Conservation (phyloP, 1,284 basidiomycete species). For the Tylopilus sp. region DNA sequence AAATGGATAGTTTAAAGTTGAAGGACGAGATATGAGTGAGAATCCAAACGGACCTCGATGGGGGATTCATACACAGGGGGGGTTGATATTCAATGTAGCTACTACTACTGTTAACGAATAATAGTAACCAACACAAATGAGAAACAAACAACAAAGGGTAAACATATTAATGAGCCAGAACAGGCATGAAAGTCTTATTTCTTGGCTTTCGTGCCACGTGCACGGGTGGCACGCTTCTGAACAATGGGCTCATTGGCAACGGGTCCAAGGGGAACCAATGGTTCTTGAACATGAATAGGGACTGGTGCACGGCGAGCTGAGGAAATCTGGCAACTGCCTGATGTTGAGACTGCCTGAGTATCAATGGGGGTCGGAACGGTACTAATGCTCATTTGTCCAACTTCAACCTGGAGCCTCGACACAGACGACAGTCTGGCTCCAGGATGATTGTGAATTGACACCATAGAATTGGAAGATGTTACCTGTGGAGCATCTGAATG, state of each 20-base stretch:
- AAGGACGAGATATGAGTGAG: too few relatives aligned
- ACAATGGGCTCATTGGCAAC: not conserved
- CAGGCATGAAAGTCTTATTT: too few relatives aligned
- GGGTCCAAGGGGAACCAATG: not conserved
- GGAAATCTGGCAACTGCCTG: not conserved
- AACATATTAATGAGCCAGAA: too few relatives aligned
- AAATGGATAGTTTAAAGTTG: too few relatives aligned
- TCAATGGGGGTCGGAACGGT: too few relatives aligned
- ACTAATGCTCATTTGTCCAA: conserved; percentile 9
- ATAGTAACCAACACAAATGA: too few relatives aligned
- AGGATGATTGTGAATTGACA: not conserved
- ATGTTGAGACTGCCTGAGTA: too few relatives aligned
- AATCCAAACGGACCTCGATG: too few relatives aligned
- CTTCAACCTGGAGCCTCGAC: not conserved
- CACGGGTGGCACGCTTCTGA: not conserved
- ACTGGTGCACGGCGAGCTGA: not conserved
- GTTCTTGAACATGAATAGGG: not conserved
- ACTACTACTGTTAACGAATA: too few relatives aligned
- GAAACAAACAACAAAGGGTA: too few relatives aligned
- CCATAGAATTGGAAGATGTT: not conserved
- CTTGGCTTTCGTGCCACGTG: not conserved
- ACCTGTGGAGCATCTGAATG: not conserved
- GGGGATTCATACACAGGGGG: too few relatives aligned
- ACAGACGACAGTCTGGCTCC: not conserved
- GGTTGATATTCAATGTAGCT: too few relatives aligned